These are phyloP conservation scores for Phalaenopsis aphrodite DNA, from an alignment of 106 monocot species.

Conservation along the genomic window DNA sequence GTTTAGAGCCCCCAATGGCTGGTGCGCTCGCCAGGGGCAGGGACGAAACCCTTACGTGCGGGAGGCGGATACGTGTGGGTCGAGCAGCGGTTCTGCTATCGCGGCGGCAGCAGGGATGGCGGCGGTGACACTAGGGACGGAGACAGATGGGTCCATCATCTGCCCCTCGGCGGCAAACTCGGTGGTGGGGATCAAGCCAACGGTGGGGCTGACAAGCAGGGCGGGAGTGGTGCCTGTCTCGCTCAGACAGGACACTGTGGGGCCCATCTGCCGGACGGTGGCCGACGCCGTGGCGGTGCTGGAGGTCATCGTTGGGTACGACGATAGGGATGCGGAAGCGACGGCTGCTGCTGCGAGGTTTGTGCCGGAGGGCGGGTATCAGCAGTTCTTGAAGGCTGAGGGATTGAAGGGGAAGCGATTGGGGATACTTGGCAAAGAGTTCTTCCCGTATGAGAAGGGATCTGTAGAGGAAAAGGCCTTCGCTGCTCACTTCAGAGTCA, in stretches of 20 bases:
- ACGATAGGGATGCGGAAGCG: slow-evolving; percentile 39
- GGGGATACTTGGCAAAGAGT: slow-evolving; percentile 41
- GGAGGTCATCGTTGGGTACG: slow-evolving; percentile 66
- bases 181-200: slow-evolving; percentile 79
- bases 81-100: slow-evolving; percentile 84
- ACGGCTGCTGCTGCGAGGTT: slow-evolving; percentile 32
- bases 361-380: slow-evolving; percentile 58
- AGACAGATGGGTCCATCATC: slow-evolving; percentile 64
- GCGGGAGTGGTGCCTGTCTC: slow-evolving; percentile 68
- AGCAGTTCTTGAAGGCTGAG: slow-evolving; percentile 41
- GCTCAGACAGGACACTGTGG: slow-evolving; percentile 50
- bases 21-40: slow-evolving; percentile 66
- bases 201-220: slow-evolving; percentile 71
- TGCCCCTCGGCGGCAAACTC: slow-evolving; percentile 34
- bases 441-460: slow-evolving; percentile 27
- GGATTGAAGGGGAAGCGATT: slow-evolving; percentile 66
- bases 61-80: slow-evolving; percentile 50
- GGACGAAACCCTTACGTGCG: slow-evolving; percentile 58
- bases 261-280: slow-evolving; percentile 15
- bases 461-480: slow-evolving; percentile 9
- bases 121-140: slow-evolving; percentile 46
- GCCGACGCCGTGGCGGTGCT: slow-evolving; percentile 54
- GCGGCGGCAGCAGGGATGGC: slow-evolving; percentile 55
- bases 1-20: slow-evolving; percentile 37
- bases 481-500: background rate